Conservation (phyloP, 2,329 filamentous ascomycete genomes). For the Pseudogymnoascus sp. region DNA sequence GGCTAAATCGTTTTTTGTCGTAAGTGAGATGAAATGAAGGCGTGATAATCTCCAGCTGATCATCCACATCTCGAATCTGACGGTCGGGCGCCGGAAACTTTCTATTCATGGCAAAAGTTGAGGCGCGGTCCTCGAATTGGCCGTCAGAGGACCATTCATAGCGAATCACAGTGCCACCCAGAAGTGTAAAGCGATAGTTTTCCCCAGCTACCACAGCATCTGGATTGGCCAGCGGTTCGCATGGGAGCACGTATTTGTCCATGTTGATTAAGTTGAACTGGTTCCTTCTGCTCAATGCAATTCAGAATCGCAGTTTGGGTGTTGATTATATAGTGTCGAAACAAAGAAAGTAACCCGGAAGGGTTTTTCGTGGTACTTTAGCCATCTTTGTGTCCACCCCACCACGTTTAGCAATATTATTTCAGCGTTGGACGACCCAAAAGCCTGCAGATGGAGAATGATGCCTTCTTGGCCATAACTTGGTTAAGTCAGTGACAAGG, state of each 20-base stretch:
- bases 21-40: conserved; percentile 48
- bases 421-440: background rate
- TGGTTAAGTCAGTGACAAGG: background rate
- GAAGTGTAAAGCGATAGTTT: conserved; percentile 51
- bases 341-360: background rate
- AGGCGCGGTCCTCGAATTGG: conserved; percentile 53
- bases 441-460: background rate
- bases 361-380: background rate
- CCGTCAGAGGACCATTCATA: conserved; percentile 55
- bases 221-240: conserved; percentile 35
- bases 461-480: background rate
- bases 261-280: background rate
- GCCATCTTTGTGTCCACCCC: background rate
- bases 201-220: conserved; percentile 38
- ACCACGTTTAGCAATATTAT: background rate
- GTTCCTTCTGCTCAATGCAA: background rate
- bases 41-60: conserved; percentile 47
- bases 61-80: conserved; percentile 37
- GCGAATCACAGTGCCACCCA: conserved; percentile 48
- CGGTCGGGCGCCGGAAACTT: conserved; percentile 36
- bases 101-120: conserved; percentile 52
- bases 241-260: conserved; percentile 25
- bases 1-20: conserved; percentile 47
- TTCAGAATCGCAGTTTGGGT: background rate
- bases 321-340: background rate